These are phyloP conservation scores for Mortierella alpina DNA, from an alignment of 192 early-diverging fungal genomes.

Conservation along the genomic window DNA sequence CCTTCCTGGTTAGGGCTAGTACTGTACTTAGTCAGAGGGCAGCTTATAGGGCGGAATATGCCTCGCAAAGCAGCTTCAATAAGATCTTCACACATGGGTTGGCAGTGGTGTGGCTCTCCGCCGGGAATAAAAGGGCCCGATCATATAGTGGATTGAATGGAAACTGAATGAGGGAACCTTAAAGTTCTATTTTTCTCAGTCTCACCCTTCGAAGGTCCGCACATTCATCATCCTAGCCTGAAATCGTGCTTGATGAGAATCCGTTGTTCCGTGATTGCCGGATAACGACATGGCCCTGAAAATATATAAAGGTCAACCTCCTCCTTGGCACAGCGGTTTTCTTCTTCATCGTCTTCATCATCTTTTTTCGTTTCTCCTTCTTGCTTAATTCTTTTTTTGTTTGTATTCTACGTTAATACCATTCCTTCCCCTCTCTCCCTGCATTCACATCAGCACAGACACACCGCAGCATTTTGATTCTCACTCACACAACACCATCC, in stretches of 20 bases:
- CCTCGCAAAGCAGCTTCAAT: not conserved
- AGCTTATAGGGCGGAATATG: too few species aligned
- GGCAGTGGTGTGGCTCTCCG: not conserved
- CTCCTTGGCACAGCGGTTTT: not conserved
- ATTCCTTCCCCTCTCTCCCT: constrained; percentile 5
- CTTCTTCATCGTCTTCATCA: constrained; percentile 7
- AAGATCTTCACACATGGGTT: not conserved
- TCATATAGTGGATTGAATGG: constrained; percentile 4
- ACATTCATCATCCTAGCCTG: too few species aligned
- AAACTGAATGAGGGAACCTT: not conserved
- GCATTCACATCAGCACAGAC: not conserved
- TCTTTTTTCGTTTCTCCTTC: constrained; percentile 7
- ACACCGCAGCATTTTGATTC: constrained; percentile 3
- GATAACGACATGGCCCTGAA: not conserved
- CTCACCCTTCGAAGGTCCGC: too few species aligned
- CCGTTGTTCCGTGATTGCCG: constrained; percentile 6
- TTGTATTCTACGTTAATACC: constrained; percentile 9
- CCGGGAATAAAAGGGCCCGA: constrained; percentile 12
- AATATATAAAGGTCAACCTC: constrained; percentile 11
- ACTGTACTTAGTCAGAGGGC: too few species aligned
- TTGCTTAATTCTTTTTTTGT: constrained; percentile 14
- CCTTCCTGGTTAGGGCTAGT: too few species aligned
- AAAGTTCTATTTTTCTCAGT: not conserved
- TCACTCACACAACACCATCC: not conserved
- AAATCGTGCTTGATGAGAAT: not conserved